A percentile compares a stretch with the other conserved stretches of the same genome.
Evolutionary conservation across 305 asterid species (phyloP).

Genomic region (Solanum hybrid): DNA sequence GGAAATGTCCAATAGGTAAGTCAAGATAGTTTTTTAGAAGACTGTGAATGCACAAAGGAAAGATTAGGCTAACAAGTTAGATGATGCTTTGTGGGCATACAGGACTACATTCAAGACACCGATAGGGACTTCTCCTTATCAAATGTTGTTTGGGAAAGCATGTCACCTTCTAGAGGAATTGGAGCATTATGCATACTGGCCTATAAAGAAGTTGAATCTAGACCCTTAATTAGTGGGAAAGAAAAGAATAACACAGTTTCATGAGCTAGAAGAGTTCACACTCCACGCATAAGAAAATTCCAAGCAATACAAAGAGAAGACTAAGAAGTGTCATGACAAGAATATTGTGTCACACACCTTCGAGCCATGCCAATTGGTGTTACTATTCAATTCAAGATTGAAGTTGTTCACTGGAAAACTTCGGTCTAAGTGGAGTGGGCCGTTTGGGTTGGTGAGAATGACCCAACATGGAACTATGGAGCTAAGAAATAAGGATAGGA

Average conservation of each 20-base stretch:
- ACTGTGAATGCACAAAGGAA: background rate
- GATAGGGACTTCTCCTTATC: background rate
- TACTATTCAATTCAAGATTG: background rate
- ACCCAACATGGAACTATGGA: background rate
- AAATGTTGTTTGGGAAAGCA: accelerated
- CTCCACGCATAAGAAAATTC: background rate
- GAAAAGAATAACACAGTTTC: background rate
- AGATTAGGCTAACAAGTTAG: background rate
- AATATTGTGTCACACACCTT: background rate
- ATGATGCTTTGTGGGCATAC: background rate
- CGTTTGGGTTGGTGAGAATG: background rate
- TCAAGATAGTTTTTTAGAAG: background rate
- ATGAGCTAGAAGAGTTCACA: background rate
- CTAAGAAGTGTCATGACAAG: background rate
- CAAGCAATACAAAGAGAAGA: background rate
- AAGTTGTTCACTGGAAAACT: background rate
- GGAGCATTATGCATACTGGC: no score
- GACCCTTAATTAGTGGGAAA: background rate
- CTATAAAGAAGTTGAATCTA: no score
- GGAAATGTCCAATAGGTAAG: background rate
- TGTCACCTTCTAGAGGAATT: background rate
- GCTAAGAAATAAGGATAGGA: background rate
- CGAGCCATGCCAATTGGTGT: background rate
- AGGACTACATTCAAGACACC: background rate
- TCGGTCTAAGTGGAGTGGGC: background rate